These are phyloP conservation scores for Calonectria hongkongensis DNA, from an alignment of 2,329 filamentous ascomycete genomes.

Conservation along the genomic window DNA sequence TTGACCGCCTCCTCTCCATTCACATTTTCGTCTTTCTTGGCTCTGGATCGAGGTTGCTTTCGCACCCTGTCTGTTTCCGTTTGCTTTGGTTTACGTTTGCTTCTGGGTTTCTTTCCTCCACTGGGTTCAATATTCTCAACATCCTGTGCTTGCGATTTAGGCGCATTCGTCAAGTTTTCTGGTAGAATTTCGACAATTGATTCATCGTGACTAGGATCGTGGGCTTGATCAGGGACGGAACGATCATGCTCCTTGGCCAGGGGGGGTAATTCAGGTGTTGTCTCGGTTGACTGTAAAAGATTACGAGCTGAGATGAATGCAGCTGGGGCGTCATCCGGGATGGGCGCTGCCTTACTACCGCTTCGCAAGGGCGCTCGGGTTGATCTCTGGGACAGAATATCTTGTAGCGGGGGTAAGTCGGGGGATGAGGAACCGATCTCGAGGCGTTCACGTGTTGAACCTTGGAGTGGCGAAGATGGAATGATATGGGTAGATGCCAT, in stretches of 20 bases:
- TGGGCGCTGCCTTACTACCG: conserved; percentile 61
- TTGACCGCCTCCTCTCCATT: conserved; percentile 43
- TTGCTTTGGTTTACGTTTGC: conserved; percentile 26
- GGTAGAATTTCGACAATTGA: conserved; percentile 51
- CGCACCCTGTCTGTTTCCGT: conserved; percentile 58
- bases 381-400: conserved; percentile 65
- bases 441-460: conserved; percentile 57
- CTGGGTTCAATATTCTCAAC: conserved; percentile 37
- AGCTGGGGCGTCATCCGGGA: conserved; percentile 60
- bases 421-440: conserved; percentile 70
- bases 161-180: conserved; percentile 43
- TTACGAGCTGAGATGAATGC: conserved; percentile 66
- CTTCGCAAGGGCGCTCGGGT: conserved; percentile 59
- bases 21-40: conserved; percentile 4
- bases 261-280: conserved; percentile 39
- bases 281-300: conserved; percentile 59
- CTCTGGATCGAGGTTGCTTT: conserved; percentile 60
- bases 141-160: conserved; percentile 48
- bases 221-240: conserved; percentile 8
- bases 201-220: conserved; percentile 45
- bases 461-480: conserved; percentile 56
- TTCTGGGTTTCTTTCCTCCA: conserved; percentile 25
- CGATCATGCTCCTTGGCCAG: background rate
- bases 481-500: conserved; percentile 61
- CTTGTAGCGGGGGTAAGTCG: conserved; percentile 71